Conservation (phyloP, 352 stramenopile species). For the Phytophthora parvispora region DNA sequence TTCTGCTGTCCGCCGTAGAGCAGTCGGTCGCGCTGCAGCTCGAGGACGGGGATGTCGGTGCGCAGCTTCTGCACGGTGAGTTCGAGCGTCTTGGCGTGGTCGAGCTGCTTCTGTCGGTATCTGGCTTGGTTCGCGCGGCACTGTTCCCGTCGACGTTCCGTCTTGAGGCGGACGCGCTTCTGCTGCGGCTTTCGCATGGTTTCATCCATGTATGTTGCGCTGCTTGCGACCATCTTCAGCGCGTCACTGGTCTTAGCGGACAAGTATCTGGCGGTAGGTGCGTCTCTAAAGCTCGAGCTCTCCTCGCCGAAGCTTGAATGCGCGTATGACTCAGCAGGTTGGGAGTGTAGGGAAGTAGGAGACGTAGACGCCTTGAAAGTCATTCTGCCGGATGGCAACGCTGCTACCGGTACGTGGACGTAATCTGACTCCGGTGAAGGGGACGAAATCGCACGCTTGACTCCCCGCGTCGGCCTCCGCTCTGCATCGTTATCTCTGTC, state of each 20-base stretch:
- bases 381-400: no score
- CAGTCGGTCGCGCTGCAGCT: slow-evolving; percentile 29
- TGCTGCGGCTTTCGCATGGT: background rate
- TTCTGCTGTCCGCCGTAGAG: slow-evolving; percentile 33
- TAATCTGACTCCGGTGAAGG: background rate
- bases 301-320: background rate
- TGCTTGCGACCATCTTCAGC: background rate
- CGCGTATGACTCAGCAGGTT: background rate
- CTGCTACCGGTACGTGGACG: no score
- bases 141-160: slow-evolving; percentile 35
- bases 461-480: background rate
- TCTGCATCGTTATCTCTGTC: background rate
- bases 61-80: slow-evolving; percentile 20
- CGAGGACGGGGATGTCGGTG: slow-evolving; percentile 23
- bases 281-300: background rate
- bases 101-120: slow-evolving; percentile 40
- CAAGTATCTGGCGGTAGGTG: background rate
- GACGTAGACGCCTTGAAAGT: no score
- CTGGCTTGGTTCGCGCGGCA: slow-evolving; percentile 43
- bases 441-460: background rate
- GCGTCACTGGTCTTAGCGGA: background rate
- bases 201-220: background rate
- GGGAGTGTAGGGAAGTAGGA: background rate
- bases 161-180: slow-evolving; percentile 38
- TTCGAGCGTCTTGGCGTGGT: slow-evolving; percentile 23